Evolutionary conservation across 2,329 filamentous ascomycete species (phyloP).

Genomic region (Aspergillus sp.): DNA sequence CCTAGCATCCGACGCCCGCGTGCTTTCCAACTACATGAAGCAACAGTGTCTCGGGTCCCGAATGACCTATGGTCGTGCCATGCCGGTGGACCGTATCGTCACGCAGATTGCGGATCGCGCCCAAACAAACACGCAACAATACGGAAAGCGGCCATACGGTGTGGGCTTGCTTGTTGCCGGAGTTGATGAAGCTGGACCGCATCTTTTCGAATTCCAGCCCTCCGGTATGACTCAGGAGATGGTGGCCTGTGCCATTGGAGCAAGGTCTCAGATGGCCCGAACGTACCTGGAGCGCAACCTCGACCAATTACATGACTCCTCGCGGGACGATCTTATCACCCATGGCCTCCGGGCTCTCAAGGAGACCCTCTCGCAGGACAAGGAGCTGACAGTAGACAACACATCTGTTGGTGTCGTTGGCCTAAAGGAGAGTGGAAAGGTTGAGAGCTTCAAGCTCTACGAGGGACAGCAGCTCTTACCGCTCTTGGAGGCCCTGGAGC

Average conservation of each 20-base stretch:
- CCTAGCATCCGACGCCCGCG: conserved; percentile 94
- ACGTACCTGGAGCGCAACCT: conserved; percentile 95
- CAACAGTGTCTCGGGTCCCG: conserved; percentile 95
- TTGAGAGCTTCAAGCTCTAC: conserved; percentile 86
- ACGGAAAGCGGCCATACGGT: conserved; percentile 94
- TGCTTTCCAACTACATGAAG: conserved; percentile 99
- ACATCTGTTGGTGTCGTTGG: conserved; percentile 89
- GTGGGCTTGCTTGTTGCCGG: conserved; percentile 91
- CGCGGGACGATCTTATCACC: conserved; percentile 82
- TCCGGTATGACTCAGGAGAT: conserved; percentile 97
- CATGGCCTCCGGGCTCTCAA: conserved; percentile 91
- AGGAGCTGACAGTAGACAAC: conserved; percentile 96
- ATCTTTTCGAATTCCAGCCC: conserved; percentile 98
- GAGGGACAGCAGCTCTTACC: conserved; percentile 85
- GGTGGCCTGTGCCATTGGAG: conserved; percentile 93
- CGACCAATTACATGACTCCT: conserved; percentile 76
- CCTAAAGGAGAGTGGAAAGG: conserved; percentile 55
- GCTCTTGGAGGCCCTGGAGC: conserved; percentile 75
- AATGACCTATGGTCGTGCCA: conserved; percentile 92
- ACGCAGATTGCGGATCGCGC: conserved; percentile 93
- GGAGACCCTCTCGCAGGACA: conserved; percentile 95
- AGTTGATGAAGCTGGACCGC: conserved; percentile 89
- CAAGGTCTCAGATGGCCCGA: conserved; percentile 93
- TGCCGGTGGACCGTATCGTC: conserved; percentile 87
- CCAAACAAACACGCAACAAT: conserved; percentile 96